A percentile compares a stretch with the other conserved stretches of the same genome.
These are phyloP conservation scores for Pichiaceae sp. DNA, from an alignment of 1,139 yeast species.

Conservation along the genomic window DNA sequence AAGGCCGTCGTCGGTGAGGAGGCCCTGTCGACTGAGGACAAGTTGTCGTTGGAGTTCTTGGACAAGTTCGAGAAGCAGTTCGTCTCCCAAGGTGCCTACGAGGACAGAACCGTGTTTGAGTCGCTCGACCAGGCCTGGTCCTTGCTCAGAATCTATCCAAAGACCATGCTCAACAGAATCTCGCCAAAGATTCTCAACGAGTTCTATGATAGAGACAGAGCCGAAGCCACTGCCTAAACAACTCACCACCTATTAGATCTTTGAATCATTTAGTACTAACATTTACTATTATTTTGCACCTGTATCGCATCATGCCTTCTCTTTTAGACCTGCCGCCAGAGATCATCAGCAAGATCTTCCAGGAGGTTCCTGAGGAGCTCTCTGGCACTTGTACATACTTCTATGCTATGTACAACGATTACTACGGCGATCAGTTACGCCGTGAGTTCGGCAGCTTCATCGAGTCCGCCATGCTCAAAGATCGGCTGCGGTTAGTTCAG, in stretches of 20 bases:
- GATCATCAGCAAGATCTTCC: conserved; percentile 35
- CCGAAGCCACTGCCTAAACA: conserved; percentile 25
- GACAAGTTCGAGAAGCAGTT: conserved; percentile 96
- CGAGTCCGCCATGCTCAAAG: conserved; percentile 26
- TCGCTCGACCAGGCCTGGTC: conserved; percentile 98
- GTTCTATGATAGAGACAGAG: conserved; percentile 86
- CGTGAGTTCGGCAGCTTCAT: conserved; percentile 34
- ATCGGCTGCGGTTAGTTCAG: conserved; percentile 31
- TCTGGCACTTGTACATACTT: conserved; percentile 29
- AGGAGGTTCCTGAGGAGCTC: conserved; percentile 32
- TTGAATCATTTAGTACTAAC: conserved; percentile 2
- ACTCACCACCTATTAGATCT: conserved; percentile 1
- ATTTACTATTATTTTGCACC: not conserved
- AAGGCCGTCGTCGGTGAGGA: conserved; percentile 99
- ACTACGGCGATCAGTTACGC: conserved; percentile 36
- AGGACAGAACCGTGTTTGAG: conserved; percentile 88
- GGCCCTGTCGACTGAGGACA: conserved; percentile 95
- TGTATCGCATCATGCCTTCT: not conserved
- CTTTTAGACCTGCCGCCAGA: conserved; percentile 39
- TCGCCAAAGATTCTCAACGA: conserved; percentile 94
- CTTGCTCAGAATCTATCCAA: conserved; percentile 94
- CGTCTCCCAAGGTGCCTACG: conserved; percentile 93
- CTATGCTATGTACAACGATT: conserved; percentile 42
- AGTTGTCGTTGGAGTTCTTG: conserved; percentile 90
- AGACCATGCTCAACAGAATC: conserved; percentile 96